Conservation (phyloP, 495 filamentous ascomycete genomes). For the Sordaria brevicollis region DNA sequence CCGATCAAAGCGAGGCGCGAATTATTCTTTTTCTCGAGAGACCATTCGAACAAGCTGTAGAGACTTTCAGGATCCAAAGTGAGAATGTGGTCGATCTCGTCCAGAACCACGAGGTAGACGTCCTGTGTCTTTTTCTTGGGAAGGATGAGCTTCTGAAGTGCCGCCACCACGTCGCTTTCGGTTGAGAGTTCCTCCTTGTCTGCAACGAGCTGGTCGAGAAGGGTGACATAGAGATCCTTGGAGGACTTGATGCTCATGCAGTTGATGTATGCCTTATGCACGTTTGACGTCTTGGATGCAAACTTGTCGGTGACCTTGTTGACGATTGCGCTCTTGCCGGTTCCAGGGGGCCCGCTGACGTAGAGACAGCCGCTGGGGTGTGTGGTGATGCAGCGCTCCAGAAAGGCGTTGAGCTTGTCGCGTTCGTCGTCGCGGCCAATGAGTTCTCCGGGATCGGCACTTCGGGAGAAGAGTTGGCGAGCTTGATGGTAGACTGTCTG, state of each 20-base stretch:
- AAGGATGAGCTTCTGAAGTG: slow-evolving; percentile 54
- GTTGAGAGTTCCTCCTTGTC: slow-evolving; percentile 6
- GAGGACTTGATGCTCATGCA: slow-evolving; percentile 90
- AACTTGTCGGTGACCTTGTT: slow-evolving; percentile 60
- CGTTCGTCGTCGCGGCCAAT: slow-evolving; percentile 78
- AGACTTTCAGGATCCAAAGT: slow-evolving; percentile 76
- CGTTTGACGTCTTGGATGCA: slow-evolving; percentile 30
- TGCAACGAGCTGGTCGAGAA: slow-evolving; percentile 45
- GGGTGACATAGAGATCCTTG: slow-evolving; percentile 65
- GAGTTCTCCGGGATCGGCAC: slow-evolving; percentile 61
- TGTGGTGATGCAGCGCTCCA: slow-evolving; percentile 50
- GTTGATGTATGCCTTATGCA: slow-evolving; percentile 74
- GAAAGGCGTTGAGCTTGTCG: slow-evolving; percentile 56
- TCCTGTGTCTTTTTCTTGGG: slow-evolving; percentile 43
- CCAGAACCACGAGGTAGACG: slow-evolving; percentile 73
- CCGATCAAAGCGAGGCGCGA: slow-evolving; percentile 79
- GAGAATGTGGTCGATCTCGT: slow-evolving; percentile 92
- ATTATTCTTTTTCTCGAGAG: slow-evolving; percentile 51
- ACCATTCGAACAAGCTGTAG: slow-evolving; percentile 90
- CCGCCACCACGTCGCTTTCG: slow-evolving; percentile 45
- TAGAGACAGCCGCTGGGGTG: slow-evolving; percentile 78
- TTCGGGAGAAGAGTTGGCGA: slow-evolving; percentile 75
- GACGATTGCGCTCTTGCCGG: slow-evolving; percentile 91
- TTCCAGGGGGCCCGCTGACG: slow-evolving; percentile 90
- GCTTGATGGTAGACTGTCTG: slow-evolving; percentile 77